Conservation (phyloP, 2,329 filamentous ascomycete genomes). For the Ophiostoma sp. region DNA sequence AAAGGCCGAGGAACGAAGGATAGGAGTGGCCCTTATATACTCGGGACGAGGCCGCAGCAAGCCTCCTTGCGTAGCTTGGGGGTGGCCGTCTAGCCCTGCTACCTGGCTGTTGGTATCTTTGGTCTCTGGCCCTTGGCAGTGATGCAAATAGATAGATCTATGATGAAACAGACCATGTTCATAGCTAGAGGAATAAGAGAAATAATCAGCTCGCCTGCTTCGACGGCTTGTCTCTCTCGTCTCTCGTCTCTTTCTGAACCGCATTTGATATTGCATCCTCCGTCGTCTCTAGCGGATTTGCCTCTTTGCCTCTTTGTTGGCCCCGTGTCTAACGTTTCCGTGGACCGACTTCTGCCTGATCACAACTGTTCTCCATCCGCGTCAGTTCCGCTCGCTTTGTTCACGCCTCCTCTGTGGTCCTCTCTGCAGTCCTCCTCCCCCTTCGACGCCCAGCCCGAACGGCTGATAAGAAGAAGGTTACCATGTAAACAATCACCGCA, state of each 20-base stretch:
- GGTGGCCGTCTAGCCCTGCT: background rate
- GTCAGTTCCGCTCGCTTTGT: too few species aligned
- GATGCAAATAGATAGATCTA: background rate
- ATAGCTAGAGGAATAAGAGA: background rate
- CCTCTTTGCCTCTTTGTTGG: slow-evolving; percentile 7
- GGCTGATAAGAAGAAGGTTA: background rate
- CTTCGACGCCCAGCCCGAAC: background rate
- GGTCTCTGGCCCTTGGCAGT: background rate
- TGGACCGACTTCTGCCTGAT: too few species aligned
- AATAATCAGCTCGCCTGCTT: too few species aligned
- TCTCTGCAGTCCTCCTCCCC: background rate
- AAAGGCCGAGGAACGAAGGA: too few species aligned
- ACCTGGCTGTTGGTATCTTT: background rate
- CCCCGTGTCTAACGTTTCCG: background rate
- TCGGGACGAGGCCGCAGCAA: background rate
- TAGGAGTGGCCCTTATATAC: background rate
- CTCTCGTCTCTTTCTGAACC: background rate
- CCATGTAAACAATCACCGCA: background rate
- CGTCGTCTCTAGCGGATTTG: background rate
- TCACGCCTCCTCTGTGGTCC: background rate
- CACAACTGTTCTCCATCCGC: too few species aligned
- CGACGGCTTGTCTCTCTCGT: too few species aligned
- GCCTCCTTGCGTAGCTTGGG: background rate
- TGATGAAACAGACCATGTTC: background rate
- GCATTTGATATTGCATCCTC: background rate